phyloP scores from a whole-genome alignment of 805 yeast genomes.

The Hanseniaspora mollemarum region DNA sequence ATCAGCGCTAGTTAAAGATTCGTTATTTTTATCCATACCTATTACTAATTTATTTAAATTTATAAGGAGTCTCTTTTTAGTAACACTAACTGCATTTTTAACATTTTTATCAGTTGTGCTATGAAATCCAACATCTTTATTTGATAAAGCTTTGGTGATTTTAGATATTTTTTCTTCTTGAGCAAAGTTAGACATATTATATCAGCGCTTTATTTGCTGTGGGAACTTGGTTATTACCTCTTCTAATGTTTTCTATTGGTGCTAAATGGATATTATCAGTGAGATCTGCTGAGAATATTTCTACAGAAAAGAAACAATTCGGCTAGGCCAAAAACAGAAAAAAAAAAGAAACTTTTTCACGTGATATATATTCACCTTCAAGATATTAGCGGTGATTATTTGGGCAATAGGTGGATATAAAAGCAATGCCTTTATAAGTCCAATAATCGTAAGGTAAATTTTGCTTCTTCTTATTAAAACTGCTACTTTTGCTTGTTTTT shows the following conservation, averaged over 20 bases:
- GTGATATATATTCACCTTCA: neutral
- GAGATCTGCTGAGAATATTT: neutral
- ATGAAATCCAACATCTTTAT: conserved; percentile 72
- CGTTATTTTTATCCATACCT: conserved; percentile 30
- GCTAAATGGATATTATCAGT: no score
- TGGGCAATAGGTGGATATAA: no score
- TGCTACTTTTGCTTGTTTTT: no score
- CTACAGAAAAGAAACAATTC: neutral
- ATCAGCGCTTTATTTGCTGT: neutral
- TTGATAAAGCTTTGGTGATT: conserved; percentile 40
- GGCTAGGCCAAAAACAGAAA: neutral
- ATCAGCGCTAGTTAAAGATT: conserved; percentile 28
- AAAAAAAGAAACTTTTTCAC: neutral
- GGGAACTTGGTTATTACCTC: neutral
- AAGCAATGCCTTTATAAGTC: no score
- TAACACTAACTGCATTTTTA: conserved; percentile 31
- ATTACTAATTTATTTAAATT: conserved; percentile 38
- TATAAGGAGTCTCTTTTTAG: conserved; percentile 35
- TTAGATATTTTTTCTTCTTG: neutral
- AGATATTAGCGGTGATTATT: no score
- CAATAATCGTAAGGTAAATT: no score
- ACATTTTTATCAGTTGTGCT: conserved; percentile 46
- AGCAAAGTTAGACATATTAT: neutral
- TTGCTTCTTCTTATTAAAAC: no score
- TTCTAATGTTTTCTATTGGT: neutral